Evolutionary conservation across 257 asterid genomes (phyloP), one percentile per base, ranked within the genome.

Genomic region (Coffea canephora): DNA sequence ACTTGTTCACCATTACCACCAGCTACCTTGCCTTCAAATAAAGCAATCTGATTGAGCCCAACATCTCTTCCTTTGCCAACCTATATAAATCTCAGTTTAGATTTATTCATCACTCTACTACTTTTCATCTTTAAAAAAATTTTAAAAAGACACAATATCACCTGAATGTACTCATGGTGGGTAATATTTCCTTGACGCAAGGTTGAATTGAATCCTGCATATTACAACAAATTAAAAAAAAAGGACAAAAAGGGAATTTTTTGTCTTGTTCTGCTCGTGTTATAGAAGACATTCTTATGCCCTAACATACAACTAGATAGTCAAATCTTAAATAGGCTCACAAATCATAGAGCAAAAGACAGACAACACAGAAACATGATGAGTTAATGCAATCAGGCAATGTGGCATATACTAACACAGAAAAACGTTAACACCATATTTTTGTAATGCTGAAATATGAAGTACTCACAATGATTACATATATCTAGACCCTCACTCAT

Each of bases 1-100:
- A 95, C 95, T 92, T 95, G 98, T 83, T 95, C 99, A 71, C 99
- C 99, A 83, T 95, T 95, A 68, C 99, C 99, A 23, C 99, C 99
- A 86, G 99, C 97, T 83, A 95, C 99, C 86, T 92, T 95, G n/a
- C 99, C 99, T 91, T 95, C 99, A 87, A 95, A 95, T 71, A 95
- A 78, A 69, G 99, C 98, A 81, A 95, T 93, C 89, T 95, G 99
- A 86, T 95, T 95, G 83, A 95, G 98, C 71, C 98, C 99, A 43
- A 95, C 99, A 77, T 95, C 99, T 81, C 99, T 85, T 27, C 99
- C 99, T 90, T 95, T 95, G 85, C 99, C 99, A 80, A 95, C 98
- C 97, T 93, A 89, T 45, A 85, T 67, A 79, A 48, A 55, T 84
- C 46, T 70, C 65, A 80, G 64, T 84, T 83, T 55, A 84, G 81